These are phyloP conservation scores for Apophysomyces elegans DNA, from an alignment of 371 early-diverging fungal species.

Conservation along the genomic window DNA sequence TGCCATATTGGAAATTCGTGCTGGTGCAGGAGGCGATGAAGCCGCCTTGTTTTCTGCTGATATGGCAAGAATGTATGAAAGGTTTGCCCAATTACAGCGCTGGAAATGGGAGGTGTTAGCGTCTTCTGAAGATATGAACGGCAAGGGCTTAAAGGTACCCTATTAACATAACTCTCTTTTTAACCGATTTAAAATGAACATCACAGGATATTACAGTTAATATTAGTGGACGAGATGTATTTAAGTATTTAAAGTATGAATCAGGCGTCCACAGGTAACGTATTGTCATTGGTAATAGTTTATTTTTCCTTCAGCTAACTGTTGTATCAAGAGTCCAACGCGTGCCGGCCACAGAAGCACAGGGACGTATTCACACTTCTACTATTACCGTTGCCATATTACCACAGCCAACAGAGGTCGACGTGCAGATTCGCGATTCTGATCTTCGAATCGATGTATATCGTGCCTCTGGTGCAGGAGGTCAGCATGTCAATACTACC, in stretches of 20 bases:
- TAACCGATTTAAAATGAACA: not conserved
- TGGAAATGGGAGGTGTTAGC: conserved; percentile 76
- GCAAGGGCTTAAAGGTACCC: conserved; percentile 62
- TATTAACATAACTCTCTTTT: not conserved
- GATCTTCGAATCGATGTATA: conserved; percentile 82
- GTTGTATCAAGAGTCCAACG: conserved; percentile 67
- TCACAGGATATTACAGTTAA: conserved; percentile 63
- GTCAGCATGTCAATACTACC: conserved; percentile 95
- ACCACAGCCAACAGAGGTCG: conserved; percentile 77
- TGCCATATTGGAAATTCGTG: conserved; percentile 81
- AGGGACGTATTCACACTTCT: conserved; percentile 87
- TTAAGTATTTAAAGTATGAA: conserved; percentile 79
- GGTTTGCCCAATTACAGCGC: conserved; percentile 61
- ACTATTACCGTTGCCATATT: conserved; percentile 86
- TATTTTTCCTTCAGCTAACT: not conserved
- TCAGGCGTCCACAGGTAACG: conserved; percentile 75
- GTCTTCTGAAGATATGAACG: conserved; percentile 54
- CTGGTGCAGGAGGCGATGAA: conserved; percentile 88
- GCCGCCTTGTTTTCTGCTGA: conserved; percentile 81
- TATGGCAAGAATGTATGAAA: conserved; percentile 78
- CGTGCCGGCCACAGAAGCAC: conserved; percentile 82
- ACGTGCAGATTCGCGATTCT: conserved; percentile 68
- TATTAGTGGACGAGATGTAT: conserved; percentile 73
- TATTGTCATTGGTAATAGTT: not conserved
- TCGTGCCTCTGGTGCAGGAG: conserved; percentile 83